Evolutionary conservation across 352 stramenopile species (phyloP).

Genomic region (Phytophthora citricola): DNA sequence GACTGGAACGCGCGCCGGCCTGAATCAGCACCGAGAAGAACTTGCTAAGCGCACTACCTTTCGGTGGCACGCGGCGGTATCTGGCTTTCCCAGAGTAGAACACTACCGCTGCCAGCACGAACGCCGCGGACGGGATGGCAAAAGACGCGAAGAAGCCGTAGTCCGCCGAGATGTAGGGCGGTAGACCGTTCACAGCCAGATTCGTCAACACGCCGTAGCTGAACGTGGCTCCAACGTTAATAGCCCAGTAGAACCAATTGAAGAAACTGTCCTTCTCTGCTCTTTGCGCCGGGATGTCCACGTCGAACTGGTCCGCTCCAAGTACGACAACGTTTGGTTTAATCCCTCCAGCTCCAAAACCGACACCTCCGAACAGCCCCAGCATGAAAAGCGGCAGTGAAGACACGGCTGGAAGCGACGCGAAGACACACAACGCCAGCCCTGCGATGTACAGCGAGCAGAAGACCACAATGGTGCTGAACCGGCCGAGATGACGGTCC

Average conservation of each 20-base stretch:
- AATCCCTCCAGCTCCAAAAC: constrained; percentile 75
- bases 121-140: constrained; percentile 82
- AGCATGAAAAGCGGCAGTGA: constrained; percentile 81
- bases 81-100: constrained; percentile 77
- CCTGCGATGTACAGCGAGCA: constrained; percentile 76
- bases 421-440: constrained; percentile 74
- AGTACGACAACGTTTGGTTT: constrained; percentile 83
- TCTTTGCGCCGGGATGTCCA: constrained; percentile 69
- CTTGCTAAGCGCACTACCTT: constrained; percentile 76
- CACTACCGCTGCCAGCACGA: constrained; percentile 78
- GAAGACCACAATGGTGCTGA: constrained; percentile 81
- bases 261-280: constrained; percentile 91
- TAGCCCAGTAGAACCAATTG: constrained; percentile 95
- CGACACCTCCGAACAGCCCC: constrained; percentile 83
- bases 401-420: constrained; percentile 56
- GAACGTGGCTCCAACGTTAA: constrained; percentile 92
- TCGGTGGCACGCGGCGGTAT: constrained; percentile 75
- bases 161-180: constrained; percentile 76
- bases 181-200: constrained; percentile 89
- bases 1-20: constrained; percentile 57
- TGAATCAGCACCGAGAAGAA: constrained; percentile 77
- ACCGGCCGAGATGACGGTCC: constrained; percentile 81
- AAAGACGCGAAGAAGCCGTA: constrained; percentile 93
- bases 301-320: constrained; percentile 85
- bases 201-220: constrained; percentile 93